Evolutionary conservation across 192 early-diverging fungal genomes (phyloP).

Genomic region (Coemansia sp.): DNA sequence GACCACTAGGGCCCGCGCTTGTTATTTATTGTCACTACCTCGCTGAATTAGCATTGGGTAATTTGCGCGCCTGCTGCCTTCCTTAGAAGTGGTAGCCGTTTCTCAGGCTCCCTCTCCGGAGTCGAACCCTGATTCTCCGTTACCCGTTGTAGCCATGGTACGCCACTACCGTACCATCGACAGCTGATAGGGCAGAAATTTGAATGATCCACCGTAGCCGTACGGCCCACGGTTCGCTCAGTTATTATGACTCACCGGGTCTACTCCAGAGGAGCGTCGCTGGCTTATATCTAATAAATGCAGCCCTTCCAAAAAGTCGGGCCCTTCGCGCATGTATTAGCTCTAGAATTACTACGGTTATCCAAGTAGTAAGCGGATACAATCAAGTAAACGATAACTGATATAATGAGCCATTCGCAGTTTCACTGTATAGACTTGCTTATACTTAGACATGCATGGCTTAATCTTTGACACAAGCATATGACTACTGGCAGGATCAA

Average conservation of each 20-base stretch:
- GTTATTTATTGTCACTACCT: constrained; percentile 53
- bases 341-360: constrained; percentile 78
- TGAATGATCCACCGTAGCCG: constrained; percentile 71
- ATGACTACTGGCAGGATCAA: constrained; percentile 76
- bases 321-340: constrained; percentile 65
- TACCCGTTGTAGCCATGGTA: constrained; percentile 75
- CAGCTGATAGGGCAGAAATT: constrained; percentile 83
- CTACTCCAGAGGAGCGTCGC: constrained; percentile 28
- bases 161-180: constrained; percentile 74
- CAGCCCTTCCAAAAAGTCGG: constrained; percentile 62
- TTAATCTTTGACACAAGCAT: constrained; percentile 76
- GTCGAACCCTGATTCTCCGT: constrained; percentile 62
- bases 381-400: constrained; percentile 84
- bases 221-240: constrained; percentile 67
- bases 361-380: constrained; percentile 65
- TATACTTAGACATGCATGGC: constrained; percentile 71
- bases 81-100: constrained; percentile 59
- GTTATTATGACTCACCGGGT: constrained; percentile 68
- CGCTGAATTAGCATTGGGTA: constrained; percentile 53
- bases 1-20: constrained; percentile 31
- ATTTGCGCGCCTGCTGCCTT: constrained; percentile 57
- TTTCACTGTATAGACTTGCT: constrained; percentile 64
- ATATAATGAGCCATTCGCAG: constrained; percentile 81
- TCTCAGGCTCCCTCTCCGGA: constrained; percentile 56
- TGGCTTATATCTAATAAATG: constrained; percentile 72